Evolutionary conservation across 768 basidiomycete genomes (phyloP).

Genomic region (Rhizopogon salebrosus): DNA sequence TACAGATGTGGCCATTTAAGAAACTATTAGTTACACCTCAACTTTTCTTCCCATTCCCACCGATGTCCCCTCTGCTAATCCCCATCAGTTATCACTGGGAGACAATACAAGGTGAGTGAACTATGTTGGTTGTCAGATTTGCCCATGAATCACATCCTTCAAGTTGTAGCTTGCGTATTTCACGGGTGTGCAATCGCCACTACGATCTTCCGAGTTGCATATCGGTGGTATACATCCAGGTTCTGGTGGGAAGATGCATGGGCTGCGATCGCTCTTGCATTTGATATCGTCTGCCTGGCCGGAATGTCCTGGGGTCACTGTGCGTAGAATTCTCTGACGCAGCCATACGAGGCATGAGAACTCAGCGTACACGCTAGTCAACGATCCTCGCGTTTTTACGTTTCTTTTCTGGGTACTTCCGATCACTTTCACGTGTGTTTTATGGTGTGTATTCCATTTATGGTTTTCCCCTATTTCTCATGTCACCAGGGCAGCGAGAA

Average conservation of each 20-base stretch:
- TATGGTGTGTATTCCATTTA: slow-evolving; percentile 15
- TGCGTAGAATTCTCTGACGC: slow-evolving; percentile 7
- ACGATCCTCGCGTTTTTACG: not conserved
- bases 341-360: not conserved
- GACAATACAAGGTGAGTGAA: not conserved
- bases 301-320: slow-evolving; percentile 15
- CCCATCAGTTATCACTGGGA: not conserved
- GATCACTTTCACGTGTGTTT: slow-evolving; percentile 10
- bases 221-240: slow-evolving; percentile 15
- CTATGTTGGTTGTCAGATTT: not conserved
- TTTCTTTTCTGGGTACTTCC: slow-evolving; percentile 15
- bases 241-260: slow-evolving; percentile 25
- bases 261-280: slow-evolving; percentile 19
- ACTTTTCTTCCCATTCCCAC: not conserved
- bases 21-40: not conserved
- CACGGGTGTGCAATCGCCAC: slow-evolving; percentile 15
- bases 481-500: slow-evolving; percentile 18
- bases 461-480: not conserved
- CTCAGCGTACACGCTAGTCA: not conserved
- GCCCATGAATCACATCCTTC: not conserved
- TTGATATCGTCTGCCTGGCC: slow-evolving; percentile 14
- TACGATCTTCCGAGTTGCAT: slow-evolving; percentile 15
- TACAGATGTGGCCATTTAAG: no score
- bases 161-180: not conserved
- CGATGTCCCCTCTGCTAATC: not conserved